Evolutionary conservation across 1,284 basidiomycete species (phyloP), one percentile per base, ranked within the genome.

Genomic region (Cryptococcus sp.): DNA sequence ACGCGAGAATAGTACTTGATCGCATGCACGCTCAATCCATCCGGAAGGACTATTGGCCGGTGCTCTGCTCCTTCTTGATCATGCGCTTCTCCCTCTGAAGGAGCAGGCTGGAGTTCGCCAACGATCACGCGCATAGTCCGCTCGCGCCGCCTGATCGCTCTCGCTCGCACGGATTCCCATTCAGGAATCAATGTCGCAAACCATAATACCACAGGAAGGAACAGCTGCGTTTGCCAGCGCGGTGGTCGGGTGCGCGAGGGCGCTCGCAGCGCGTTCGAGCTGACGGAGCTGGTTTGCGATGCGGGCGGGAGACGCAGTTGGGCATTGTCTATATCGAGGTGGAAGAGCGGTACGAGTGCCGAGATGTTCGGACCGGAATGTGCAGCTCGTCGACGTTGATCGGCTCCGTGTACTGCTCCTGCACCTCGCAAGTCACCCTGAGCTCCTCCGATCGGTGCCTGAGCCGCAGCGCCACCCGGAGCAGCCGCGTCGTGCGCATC

Each of bases 151-250:
- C 73, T 51, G 53, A 78, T 78, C 1, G 64, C 64, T 27, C 72
- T 61, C 6, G 64, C 68, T 23, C 76, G 64, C 1, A 66, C 51
- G 1, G 60, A 54, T 58, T 78, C 76, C 57, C 69, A 74, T 13
- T 64, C 69, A 1, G 76, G 76, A 5, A 78, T 63, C 19, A 78
- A 65, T 0, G 76, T 76, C 35, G 75, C 50, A 49, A 76, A 66
- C 74, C 74, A 78, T 22, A 78, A 53, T 23, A 57, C 50, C 15
- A 76, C 42, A 20, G 74, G 74, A n/a, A 78, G 60, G 6, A 75
- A 23, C 22, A 75, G 20, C 47, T 71, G 71, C 1, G 73, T 76
- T 23, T 50, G 54, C 38, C 20, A 35, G 22, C 53, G 53, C 40
- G 54, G 52, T 27, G 57, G 63, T 46, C 31, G 53, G 25, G n/a